These are phyloP conservation scores for Besnoitia besnoiti DNA, from an alignment of 169 alveolate genomes.

Conservation along the genomic window DNA sequence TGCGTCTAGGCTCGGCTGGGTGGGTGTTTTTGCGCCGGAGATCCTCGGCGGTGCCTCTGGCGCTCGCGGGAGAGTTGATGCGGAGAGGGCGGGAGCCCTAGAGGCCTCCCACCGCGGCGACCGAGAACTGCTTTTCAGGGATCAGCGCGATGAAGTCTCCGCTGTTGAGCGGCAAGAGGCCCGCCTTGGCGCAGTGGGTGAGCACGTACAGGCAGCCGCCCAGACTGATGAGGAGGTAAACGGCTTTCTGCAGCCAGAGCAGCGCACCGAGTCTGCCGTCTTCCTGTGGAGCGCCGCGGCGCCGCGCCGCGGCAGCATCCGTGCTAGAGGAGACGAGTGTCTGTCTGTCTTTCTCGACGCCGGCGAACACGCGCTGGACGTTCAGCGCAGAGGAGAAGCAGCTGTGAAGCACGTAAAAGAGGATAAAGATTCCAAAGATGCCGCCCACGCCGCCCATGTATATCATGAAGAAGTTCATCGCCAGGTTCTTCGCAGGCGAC, in stretches of 20 bases:
- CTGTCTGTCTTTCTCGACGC: not conserved
- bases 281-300: not conserved
- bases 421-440: not conserved
- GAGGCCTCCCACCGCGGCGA: not conserved
- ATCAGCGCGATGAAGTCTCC: conserved; percentile 34
- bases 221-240: not conserved
- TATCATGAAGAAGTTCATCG: conserved; percentile 12
- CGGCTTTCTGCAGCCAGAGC: not conserved
- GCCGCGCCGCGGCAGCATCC: not conserved
- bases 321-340: not conserved
- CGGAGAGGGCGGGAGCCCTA: no score
- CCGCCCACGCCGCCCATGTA: conserved; percentile 10
- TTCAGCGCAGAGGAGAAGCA: not conserved
- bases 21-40: no score
- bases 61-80: no score
- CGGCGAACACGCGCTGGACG: not conserved
- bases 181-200: not conserved
- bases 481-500: not conserved
- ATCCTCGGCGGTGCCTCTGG: no score
- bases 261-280: not conserved
- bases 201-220: not conserved
- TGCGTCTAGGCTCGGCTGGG: no score
- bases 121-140: not conserved
- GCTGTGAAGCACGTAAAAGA: not conserved
- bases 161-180: not conserved